Evolutionary conservation across 306 rosid species (phyloP), one percentile per base, ranked within the genome.

Genomic region (Castanea sativa): DNA sequence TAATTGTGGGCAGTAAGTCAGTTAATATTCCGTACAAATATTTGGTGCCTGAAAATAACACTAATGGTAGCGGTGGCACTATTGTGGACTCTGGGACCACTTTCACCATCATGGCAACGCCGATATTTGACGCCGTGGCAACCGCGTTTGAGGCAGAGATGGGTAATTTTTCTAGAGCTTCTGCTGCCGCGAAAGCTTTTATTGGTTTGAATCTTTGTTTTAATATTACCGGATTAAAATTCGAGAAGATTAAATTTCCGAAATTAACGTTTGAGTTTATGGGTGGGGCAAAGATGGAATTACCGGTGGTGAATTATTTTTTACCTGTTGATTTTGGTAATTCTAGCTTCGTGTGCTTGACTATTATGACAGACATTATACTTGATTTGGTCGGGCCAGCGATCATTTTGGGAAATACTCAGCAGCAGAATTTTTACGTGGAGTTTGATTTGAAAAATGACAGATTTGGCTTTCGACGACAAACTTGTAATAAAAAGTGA

Each of bases 41-140:
- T 8, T 70, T 88, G 7, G 89, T 83, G 4, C 91, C 92, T 0
- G 91, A 81, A 11, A 10, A 43, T 43, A 10, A 43, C 49, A 61
- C 80, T 0, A 86, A 88, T 49, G 92, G 97, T 6, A 83, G 83
- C 21, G 99, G 99, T 0, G 99, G 99, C 16, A 82, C 97, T 4
- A 87, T 93, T 6, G 91, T 93, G 5, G 99, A 95, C 73, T 93
- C 98, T 5, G 98, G 99, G 3, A 73, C 94, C 20, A 93, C 96
- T 16, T 85, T 91, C 79, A 91, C 99, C 18, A 89, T 76, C 81
- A 84, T 95, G 91, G 99, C 91, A 55, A 64, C 43, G 58, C 84
- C 92, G 1, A 75, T 91, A 5, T 92, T 75, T 20, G 87, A 88
- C 1, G 55, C 85, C 29, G 92, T 95, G 67, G 83, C 90, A 0